Evolutionary conservation across 106 monocot species (phyloP).

Genomic region (Narthecium ossifragum): DNA sequence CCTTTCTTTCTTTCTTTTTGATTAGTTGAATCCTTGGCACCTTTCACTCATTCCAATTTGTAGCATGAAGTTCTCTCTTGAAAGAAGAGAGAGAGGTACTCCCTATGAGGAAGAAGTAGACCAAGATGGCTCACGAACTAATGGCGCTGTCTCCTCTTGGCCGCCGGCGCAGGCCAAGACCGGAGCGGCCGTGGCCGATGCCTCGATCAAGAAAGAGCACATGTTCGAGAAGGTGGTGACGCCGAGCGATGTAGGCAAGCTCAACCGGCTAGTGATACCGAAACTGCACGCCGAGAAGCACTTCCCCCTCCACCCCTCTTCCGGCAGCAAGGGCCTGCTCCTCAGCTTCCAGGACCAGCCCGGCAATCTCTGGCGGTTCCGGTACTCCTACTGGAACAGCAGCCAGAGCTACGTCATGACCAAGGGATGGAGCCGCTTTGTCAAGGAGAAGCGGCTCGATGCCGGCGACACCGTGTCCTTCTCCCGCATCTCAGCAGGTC

Average conservation of each 20-base stretch:
- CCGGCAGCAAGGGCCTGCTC: slow-evolving; percentile 23
- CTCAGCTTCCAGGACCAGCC: slow-evolving; percentile 45
- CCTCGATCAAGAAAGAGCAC: too few relatives aligned
- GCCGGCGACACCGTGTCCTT: slow-evolving; percentile 62
- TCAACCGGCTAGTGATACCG: slow-evolving; percentile 48
- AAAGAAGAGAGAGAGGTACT: too few relatives aligned
- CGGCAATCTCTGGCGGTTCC: slow-evolving; percentile 45
- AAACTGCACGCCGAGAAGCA: slow-evolving; percentile 51
- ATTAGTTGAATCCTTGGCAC: too few relatives aligned
- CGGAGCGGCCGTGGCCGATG: too few relatives aligned
- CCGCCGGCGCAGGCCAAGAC: too few relatives aligned
- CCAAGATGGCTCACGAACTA: too few relatives aligned
- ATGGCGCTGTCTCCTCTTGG: too few relatives aligned
- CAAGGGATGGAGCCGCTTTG: slow-evolving; percentile 63
- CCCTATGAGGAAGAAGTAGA: too few relatives aligned
- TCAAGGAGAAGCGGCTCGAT: slow-evolving; percentile 50
- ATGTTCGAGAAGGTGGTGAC: slow-evolving; percentile 62
- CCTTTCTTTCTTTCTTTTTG: too few relatives aligned
- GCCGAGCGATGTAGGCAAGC: slow-evolving; percentile 54
- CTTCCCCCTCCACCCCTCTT: slow-evolving; percentile 35
- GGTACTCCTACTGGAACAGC: slow-evolving; percentile 72
- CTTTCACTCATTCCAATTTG: too few relatives aligned
- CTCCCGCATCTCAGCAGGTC: too few relatives aligned
- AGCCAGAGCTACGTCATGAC: slow-evolving; percentile 80
- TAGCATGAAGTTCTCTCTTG: too few relatives aligned